A percentile compares a stretch with the other conserved stretches of the same genome.
phyloP scores from a whole-genome alignment of 208 protist species.

The Polymyxa betae region DNA sequence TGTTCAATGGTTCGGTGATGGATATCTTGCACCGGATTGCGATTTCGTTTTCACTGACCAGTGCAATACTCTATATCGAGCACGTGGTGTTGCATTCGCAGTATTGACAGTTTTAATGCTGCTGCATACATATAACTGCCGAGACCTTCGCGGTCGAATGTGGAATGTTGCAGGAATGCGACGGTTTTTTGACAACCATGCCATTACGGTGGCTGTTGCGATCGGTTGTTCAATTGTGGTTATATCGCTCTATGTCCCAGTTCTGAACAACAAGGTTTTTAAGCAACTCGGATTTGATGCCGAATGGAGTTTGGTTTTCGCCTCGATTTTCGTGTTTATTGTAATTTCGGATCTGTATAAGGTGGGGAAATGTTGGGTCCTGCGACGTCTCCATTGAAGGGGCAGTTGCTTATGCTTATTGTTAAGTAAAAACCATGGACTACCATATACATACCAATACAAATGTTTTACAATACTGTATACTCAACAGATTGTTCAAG shows the following conservation, averaged over 20 bases:
- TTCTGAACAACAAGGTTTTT: conserved; percentile 39
- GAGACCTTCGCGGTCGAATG: neutral
- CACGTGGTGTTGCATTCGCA: neutral
- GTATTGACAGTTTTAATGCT: neutral
- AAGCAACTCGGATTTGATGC: neutral
- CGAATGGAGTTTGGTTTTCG: neutral
- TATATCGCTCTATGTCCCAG: neutral
- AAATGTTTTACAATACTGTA: no score
- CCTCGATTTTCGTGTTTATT: neutral
- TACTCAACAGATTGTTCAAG: no score
- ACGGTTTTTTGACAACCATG: neutral
- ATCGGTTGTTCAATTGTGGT: neutral
- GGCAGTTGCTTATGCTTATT: no score
- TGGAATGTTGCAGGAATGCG: neutral
- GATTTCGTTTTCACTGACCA: neutral
- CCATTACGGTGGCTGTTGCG: neutral
- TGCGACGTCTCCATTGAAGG: neutral
- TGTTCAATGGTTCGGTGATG: neutral
- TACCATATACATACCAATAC: no score
- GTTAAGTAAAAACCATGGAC: no score
- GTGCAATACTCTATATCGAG: neutral
- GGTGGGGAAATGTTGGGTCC: neutral
- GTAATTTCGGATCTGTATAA: conserved; percentile 13
- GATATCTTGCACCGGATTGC: neutral
- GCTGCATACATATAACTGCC: conserved; percentile 50